These are phyloP conservation scores for Diplocarpon mali DNA, from an alignment of 2,329 filamentous ascomycete genomes.

Conservation along the genomic window DNA sequence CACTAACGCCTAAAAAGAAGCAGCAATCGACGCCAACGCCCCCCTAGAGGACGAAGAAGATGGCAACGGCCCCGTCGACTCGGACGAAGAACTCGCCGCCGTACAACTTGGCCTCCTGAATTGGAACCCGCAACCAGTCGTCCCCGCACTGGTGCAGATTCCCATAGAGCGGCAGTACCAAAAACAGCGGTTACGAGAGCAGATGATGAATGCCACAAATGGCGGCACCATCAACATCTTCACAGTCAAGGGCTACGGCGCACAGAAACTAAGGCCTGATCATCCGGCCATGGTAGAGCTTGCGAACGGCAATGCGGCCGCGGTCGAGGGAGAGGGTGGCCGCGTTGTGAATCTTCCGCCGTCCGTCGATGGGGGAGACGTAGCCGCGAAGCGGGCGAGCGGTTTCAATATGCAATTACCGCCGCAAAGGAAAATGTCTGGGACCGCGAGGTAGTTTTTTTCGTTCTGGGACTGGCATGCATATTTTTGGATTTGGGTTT, in stretches of 20 bases:
- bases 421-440: constrained; percentile 8
- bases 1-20: constrained; percentile 46
- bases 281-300: constrained; percentile 1
- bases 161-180: constrained; percentile 55
- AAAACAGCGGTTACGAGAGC: constrained; percentile 50
- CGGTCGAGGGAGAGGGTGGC: constrained; percentile 1
- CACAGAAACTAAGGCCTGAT: constrained; percentile 37
- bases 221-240: constrained; percentile 56
- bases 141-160: constrained; percentile 51
- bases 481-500: not conserved
- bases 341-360: not conserved
- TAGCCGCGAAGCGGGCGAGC: constrained; percentile 13
- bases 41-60: constrained; percentile 75
- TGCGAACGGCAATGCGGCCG: not conserved
- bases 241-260: constrained; percentile 41
- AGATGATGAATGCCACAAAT: constrained; percentile 55
- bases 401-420: constrained; percentile 17
- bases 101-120: constrained; percentile 74
- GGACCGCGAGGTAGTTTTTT: not conserved
- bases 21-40: constrained; percentile 87
- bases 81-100: constrained; percentile 83
- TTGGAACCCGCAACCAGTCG: constrained; percentile 68
- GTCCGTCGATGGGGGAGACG: constrained; percentile 9
- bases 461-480: not conserved
- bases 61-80: constrained; percentile 74